A percentile compares a stretch with the other conserved stretches of the same genome.
These are phyloP conservation scores for Yamadazyma oceani DNA, from an alignment of 1,139 yeast genomes.

Conservation along the genomic window DNA sequence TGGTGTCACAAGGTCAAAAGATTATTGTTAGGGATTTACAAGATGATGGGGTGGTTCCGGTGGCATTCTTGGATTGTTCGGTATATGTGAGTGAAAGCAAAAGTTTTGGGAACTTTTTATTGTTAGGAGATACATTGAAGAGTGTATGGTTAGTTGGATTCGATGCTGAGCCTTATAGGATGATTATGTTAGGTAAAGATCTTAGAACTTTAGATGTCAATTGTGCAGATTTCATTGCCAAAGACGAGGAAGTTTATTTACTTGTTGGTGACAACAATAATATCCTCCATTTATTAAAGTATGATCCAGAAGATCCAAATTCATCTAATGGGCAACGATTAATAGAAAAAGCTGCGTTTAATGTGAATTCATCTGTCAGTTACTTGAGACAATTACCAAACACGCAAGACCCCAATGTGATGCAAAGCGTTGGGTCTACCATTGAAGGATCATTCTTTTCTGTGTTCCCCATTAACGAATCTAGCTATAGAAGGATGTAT, in stretches of 20 bases:
- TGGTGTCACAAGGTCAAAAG: constrained; percentile 88
- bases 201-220: constrained; percentile 59
- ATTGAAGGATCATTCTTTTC: constrained; percentile 77
- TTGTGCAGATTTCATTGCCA: constrained; percentile 70
- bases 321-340: constrained; percentile 80
- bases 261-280: constrained; percentile 71
- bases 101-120: constrained; percentile 73
- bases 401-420: constrained; percentile 35
- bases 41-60: constrained; percentile 85
- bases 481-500: constrained; percentile 75
- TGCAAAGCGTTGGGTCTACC: constrained; percentile 67
- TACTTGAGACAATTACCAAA: constrained; percentile 58
- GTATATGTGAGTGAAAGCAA: constrained; percentile 79
- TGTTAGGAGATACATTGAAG: constrained; percentile 79
- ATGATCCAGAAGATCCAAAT: constrained; percentile 88
- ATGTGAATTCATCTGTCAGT: constrained; percentile 61
- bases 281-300: constrained; percentile 74
- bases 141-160: constrained; percentile 86
- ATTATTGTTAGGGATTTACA: constrained; percentile 78
- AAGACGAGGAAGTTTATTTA: constrained; percentile 66
- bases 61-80: constrained; percentile 86
- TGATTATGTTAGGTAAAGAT: constrained; percentile 79
- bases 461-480: constrained; percentile 75
- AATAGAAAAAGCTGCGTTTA: constrained; percentile 69
- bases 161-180: constrained; percentile 92